phyloP scores from a whole-genome alignment of 148 eudicot genomes.

The Tetragonia tetragonoides region DNA sequence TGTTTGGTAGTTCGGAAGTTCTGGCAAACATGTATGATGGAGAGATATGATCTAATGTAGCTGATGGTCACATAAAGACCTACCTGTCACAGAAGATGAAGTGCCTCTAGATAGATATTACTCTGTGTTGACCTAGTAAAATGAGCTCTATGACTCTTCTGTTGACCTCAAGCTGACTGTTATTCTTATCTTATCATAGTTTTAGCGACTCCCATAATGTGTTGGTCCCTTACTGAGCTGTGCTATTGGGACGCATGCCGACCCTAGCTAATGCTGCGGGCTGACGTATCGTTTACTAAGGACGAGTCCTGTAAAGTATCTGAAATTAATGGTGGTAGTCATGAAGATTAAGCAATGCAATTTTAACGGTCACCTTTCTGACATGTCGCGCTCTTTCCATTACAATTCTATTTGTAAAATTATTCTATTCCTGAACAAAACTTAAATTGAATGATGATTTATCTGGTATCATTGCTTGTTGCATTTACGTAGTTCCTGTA shows the following conservation, averaged over 20 bases:
- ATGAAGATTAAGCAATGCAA: background rate
- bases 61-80: background rate
- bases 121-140: background rate
- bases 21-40: background rate
- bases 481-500: background rate
- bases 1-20: background rate
- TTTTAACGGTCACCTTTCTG: background rate
- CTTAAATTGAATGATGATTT: background rate
- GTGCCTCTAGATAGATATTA: background rate
- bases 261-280: too few species aligned
- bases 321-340: background rate
- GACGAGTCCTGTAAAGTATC: background rate
- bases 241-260: too few species aligned
- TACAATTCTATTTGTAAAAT: background rate
- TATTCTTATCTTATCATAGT: too few species aligned
- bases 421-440: background rate
- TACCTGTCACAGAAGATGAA: background rate
- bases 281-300: too few species aligned
- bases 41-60: background rate
- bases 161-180: too few species aligned
- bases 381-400: background rate
- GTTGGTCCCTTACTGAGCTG: too few species aligned
- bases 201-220: too few species aligned
- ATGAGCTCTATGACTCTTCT: background rate
- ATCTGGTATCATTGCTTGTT: background rate